These are phyloP conservation scores for Fusarium sp. DNA, from an alignment of 2,329 filamentous ascomycete species.

Conservation along the genomic window DNA sequence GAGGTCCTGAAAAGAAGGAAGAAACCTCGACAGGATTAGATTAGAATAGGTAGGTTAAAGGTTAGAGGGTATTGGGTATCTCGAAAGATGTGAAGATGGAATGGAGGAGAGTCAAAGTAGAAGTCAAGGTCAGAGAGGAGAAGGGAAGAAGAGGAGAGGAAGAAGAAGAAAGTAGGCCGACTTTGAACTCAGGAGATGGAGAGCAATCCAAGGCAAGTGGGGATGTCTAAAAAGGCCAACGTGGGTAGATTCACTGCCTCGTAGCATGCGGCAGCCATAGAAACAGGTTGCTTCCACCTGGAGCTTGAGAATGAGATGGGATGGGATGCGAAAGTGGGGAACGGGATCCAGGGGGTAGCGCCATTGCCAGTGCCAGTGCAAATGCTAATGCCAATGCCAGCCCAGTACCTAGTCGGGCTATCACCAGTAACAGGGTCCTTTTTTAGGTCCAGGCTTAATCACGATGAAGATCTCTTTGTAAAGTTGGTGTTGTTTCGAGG, in stretches of 20 bases:
- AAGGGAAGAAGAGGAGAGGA: conserved; percentile 9
- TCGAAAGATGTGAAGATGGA: conserved; percentile 27
- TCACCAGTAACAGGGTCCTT: conserved; percentile 9
- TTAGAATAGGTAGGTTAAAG: conserved; percentile 32
- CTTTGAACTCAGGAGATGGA: conserved; percentile 42
- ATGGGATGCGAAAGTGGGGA: conserved; percentile 25
- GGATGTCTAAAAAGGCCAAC: conserved; percentile 45
- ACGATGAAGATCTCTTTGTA: conserved; percentile 29
- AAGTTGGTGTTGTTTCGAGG: not conserved
- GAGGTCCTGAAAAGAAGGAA: conserved; percentile 41
- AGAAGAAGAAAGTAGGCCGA: conserved; percentile 21
- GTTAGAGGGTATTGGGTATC: conserved; percentile 35
- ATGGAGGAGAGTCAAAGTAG: conserved; percentile 14
- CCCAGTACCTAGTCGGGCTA: not conserved
- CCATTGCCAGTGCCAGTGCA: not conserved
- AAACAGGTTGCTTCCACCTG: conserved; percentile 4
- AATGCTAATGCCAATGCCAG: not conserved
- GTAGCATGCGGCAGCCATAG: conserved; percentile 28
- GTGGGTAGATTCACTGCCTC: conserved; percentile 37
- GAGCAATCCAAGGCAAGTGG: conserved; percentile 30
- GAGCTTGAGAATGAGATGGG: conserved; percentile 23
- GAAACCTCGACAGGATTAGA: conserved; percentile 43
- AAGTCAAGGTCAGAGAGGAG: conserved; percentile 18
- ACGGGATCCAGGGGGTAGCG: conserved; percentile 18
- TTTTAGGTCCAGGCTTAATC: conserved; percentile 12